Conservation (phyloP, 176 grass and related monocot species). For the Neostapfia colusana region DNA sequence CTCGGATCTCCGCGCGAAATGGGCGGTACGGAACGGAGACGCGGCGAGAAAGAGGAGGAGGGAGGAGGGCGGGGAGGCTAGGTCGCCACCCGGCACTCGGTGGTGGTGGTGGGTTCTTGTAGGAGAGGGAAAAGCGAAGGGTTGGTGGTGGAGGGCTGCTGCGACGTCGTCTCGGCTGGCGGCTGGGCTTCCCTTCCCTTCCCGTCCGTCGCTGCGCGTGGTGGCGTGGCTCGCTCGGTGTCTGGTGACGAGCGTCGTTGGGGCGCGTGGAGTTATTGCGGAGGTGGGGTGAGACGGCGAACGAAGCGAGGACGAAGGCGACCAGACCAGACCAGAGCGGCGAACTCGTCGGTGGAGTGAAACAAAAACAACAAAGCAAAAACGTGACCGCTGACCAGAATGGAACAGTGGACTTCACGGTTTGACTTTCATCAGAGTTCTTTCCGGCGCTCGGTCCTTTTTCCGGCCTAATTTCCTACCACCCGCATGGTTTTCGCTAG, state of each 20-base stretch:
- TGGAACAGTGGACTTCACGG: not conserved
- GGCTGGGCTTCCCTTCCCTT: not conserved
- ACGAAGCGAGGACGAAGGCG: slow-evolving; percentile 30
- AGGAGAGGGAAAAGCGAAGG: slow-evolving; percentile 21
- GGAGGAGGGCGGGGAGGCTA: not conserved
- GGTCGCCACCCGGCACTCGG: slow-evolving; percentile 21
- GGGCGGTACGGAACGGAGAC: not conserved
- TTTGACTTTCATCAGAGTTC: not conserved
- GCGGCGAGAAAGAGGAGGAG: not conserved
- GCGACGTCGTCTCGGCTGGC: slow-evolving; percentile 12
- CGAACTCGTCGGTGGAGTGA: not conserved
- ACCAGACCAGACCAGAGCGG: not conserved
- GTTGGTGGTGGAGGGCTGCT: slow-evolving; percentile 15
- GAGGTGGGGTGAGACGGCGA: not conserved
- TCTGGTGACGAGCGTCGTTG: slow-evolving; percentile 31
- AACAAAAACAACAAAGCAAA: no score
- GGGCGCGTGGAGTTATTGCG: slow-evolving; percentile 34
- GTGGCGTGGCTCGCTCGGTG: slow-evolving; percentile 42
- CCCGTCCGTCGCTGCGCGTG: slow-evolving; percentile 1
- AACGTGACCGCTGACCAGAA: slow-evolving; percentile 4
- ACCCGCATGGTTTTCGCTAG: no score
- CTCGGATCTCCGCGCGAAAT: not conserved
- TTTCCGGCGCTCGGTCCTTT: not conserved
- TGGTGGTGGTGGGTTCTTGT: slow-evolving; percentile 35
- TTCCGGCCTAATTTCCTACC: slow-evolving; percentile 11